These are phyloP conservation scores for Ophiorrhiza pumila DNA, from an alignment of 257 asterid species.

Conservation along the genomic window DNA sequence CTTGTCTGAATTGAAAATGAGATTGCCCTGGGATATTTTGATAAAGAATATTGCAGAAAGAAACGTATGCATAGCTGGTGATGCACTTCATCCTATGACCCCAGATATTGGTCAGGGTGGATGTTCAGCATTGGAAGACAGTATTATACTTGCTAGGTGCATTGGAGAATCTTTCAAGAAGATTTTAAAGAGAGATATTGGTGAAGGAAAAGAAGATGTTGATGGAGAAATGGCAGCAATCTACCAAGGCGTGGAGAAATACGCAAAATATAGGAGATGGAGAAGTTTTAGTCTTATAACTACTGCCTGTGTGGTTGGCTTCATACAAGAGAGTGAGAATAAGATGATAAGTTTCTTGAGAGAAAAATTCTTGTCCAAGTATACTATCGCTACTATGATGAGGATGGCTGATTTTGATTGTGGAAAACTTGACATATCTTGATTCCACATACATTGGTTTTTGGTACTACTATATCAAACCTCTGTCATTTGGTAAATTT, in stretches of 20 bases:
- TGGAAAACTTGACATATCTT: constrained; percentile 3
- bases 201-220: background rate
- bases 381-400: background rate
- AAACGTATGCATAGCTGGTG: constrained; percentile 3
- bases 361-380: background rate
- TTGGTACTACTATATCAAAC: too few relatives aligned
- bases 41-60: background rate
- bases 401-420: constrained; percentile 3
- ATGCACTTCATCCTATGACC: constrained; percentile 6
- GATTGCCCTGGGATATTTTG: constrained; percentile 8
- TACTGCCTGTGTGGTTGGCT: constrained; percentile 1
- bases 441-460: too few relatives aligned
- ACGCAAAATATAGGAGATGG: background rate
- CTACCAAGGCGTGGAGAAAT: background rate
- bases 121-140: constrained; percentile 1
- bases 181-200: background rate
- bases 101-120: constrained; percentile 10
- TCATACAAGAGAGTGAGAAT: background rate
- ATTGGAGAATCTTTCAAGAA: background rate
- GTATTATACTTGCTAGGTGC: background rate
- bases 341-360: background rate
- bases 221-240: constrained; percentile 5
- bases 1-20: background rate
- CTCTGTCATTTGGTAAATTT: too few relatives aligned
- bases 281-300: constrained; percentile 4